Percentiles rank a stretch among this genome's conserved stretches.
These are phyloP conservation scores for Pleurotus salmoneostramineus DNA, from an alignment of 768 basidiomycete genomes.

Conservation along the genomic window DNA sequence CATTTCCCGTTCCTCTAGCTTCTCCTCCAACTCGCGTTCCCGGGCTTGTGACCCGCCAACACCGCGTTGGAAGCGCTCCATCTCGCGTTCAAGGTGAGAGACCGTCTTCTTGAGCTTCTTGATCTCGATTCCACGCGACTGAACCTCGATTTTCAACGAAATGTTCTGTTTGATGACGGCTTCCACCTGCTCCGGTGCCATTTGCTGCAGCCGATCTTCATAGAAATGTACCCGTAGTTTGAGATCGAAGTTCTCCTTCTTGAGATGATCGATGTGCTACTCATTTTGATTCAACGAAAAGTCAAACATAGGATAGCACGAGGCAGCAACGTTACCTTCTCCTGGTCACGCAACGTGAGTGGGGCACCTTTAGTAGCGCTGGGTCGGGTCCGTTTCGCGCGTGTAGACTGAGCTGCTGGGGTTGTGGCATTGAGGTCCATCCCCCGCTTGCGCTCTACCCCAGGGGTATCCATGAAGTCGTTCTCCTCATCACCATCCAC, in stretches of 20 bases:
- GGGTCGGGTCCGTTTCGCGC: slow-evolving; percentile 39
- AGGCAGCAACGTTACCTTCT: slow-evolving; percentile 62
- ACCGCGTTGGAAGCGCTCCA: slow-evolving; percentile 62
- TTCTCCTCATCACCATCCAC: not conserved
- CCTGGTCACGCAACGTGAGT: slow-evolving; percentile 91
- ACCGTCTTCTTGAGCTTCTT: slow-evolving; percentile 91
- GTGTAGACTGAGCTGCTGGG: slow-evolving; percentile 40
- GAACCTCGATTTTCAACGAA: slow-evolving; percentile 88
- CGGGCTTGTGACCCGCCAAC: slow-evolving; percentile 40
- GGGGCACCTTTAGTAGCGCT: slow-evolving; percentile 39
- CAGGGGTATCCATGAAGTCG: slow-evolving; percentile 10
- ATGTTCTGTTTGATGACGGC: slow-evolving; percentile 91
- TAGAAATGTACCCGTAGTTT: slow-evolving; percentile 95
- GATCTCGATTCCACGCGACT: slow-evolving; percentile 84
- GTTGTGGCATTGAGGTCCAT: slow-evolving; percentile 28
- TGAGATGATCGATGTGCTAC: slow-evolving; percentile 91
- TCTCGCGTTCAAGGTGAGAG: slow-evolving; percentile 76
- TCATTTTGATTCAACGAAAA: not conserved
- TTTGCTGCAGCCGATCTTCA: slow-evolving; percentile 85
- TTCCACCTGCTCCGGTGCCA: slow-evolving; percentile 91
- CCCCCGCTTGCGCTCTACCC: slow-evolving; percentile 3
- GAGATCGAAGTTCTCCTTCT: slow-evolving; percentile 96
- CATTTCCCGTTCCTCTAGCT: slow-evolving; percentile 66
- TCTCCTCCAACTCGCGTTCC: slow-evolving; percentile 75
- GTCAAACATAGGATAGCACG: not conserved